Evolutionary conservation across 2,329 filamentous ascomycete species (phyloP), one percentile per base, ranked within the genome.

Genomic region (Nemania abortiva): DNA sequence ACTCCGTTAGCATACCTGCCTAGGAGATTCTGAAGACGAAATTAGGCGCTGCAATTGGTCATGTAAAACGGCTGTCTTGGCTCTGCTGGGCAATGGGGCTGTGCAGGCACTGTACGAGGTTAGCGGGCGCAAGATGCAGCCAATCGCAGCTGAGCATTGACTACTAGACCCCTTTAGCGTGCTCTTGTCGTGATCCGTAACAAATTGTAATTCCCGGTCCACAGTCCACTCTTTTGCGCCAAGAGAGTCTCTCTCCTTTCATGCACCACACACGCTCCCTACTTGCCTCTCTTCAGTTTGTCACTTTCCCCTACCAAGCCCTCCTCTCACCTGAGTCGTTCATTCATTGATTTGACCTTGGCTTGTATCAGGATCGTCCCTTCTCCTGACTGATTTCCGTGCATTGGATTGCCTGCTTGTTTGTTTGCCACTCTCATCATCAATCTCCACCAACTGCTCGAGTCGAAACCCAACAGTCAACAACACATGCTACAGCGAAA

Each of bases 281-380:
- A 39, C 50, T 39, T 57, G 42, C 54, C n/a, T 39, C 65, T 42
- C 27, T 57, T 31, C 20, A 31, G 45, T 66, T 29, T 9, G 18
- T 31, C 29, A 45, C 37, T 52, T 39, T 54, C 29, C 53, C 53
- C 52, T 60, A 42, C 52, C 64, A 58, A 64, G 54, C 34, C 27
- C 34, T 22, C 52, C 56, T 60, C 62, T 65, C 68, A 70, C 68
- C 61, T 62, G 61, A 70, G 68, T 70, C 68, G 65, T 54, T 70
- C 68, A 65, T 54, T 70, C 68, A 65, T 49, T 42, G 20, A 54
- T 18, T 59, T 60, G 61, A 24, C 20, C 58, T 59, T 66, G 58
- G 63, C 45, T 62, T 47, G 42, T 22, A 22, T 52, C n/a, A 6
- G 37, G 50, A 55, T 54, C 54, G n/a, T 6, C 53, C 53, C 53